phyloP scores from a whole-genome alignment of 352 stramenopile genomes.

The Peronospora belbahrii region DNA sequence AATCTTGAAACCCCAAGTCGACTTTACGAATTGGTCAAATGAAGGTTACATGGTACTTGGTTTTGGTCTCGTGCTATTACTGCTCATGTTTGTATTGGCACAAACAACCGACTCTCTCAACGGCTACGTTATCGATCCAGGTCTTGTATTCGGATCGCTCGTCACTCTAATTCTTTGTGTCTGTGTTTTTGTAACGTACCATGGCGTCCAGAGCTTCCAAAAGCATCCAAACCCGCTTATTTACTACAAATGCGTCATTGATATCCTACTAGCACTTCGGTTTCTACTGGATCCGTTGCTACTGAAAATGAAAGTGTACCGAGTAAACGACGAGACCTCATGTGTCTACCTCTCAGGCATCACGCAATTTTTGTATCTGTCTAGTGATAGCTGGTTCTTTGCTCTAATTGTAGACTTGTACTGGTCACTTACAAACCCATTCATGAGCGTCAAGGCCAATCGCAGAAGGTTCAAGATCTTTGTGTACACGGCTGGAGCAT shows the following conservation, averaged over 20 bases:
- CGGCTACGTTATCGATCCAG: conserved; percentile 81
- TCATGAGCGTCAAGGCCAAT: conserved; percentile 73
- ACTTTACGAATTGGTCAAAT: conserved; percentile 39
- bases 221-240: conserved; percentile 78
- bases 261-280: conserved; percentile 56
- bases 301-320: conserved; percentile 43
- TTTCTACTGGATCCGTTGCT: conserved; percentile 71
- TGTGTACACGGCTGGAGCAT: conserved; percentile 36
- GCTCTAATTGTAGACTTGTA: conserved; percentile 69
- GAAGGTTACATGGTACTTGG: conserved; percentile 38
- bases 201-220: conserved; percentile 69
- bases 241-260: conserved; percentile 74
- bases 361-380: conserved; percentile 72
- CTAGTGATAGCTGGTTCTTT: conserved; percentile 82
- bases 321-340: conserved; percentile 11
- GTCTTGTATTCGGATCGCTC: conserved; percentile 67
- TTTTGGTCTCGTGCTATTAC: conserved; percentile 34
- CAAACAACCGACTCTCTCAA: conserved; percentile 42
- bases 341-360: conserved; percentile 59
- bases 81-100: conserved; percentile 34
- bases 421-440: conserved; percentile 74
- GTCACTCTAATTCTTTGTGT: conserved; percentile 61
- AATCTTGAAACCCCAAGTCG: conserved; percentile 42
- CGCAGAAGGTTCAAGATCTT: conserved; percentile 48
- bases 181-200: conserved; percentile 73